Evolutionary conservation across 768 basidiomycete species (phyloP), one percentile per base, ranked within the genome.

Genomic region (Sporobolomyces pararoseus): DNA sequence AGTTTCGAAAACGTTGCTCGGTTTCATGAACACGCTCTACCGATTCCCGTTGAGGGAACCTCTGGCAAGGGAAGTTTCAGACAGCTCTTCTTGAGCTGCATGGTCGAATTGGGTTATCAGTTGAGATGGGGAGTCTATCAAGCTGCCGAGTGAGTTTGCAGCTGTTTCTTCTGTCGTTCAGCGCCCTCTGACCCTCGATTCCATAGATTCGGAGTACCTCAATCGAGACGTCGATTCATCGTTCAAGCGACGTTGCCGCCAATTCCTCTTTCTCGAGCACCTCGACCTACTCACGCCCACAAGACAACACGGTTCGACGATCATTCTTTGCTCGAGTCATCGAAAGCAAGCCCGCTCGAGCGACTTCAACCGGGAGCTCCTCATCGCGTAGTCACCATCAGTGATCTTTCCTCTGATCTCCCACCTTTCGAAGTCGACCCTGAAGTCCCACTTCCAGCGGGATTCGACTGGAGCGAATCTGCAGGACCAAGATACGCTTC

Each of bases 1-100:
- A 23, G 62, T 29, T 63, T 57, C 47, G 67, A 68, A 54, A 68
- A 68, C n/a, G 67, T 68, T 12, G 61, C 61, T 2, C 50, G 42
- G 4, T 68, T 68, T n/a, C 32, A 16, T 10, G 19, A 47, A 32
- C 61, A 63, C 37, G 44, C 67, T 0, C 21, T 68, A 1, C 67
- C 67, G 31, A 7, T 7, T 19, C 34, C 53, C 7, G n/a, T 1
- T 2, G 12, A 16, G n/a, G 29, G 65, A 7, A 6, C 21, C 21
- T 29, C 4, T 16, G 44, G 25, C 14, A 37, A 13, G 0, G 54
- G 61, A 1, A 37, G 23, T 4, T 68, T 63, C 61, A 25, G 31
- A n/a, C 6, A 19, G 29, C 67, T 68, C 21, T 68, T 63, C 46
- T 3, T 58, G 7, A 2, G 46, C 34, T 52, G 49, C 7, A 4